Evolutionary conservation across 208 protist genomes (phyloP).

Genomic region (Trypanosoma melophagium): DNA sequence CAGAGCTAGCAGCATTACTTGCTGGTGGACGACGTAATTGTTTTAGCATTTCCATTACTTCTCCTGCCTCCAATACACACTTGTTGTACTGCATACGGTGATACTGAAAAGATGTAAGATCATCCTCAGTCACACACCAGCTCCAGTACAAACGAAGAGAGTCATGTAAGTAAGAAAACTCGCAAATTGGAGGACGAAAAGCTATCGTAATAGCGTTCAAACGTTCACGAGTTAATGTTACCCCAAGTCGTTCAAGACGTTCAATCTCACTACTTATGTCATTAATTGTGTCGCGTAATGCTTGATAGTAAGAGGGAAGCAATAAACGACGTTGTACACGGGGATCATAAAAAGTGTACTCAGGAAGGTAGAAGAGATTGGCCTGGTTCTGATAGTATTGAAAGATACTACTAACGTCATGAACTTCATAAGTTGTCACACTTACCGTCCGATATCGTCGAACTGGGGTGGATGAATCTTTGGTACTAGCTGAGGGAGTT

Average conservation of each 20-base stretch:
- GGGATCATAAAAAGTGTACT: slow-evolving; percentile 67
- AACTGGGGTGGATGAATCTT: neutral
- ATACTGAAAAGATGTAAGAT: slow-evolving; percentile 55
- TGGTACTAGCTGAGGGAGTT: neutral
- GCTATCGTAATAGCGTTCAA: slow-evolving; percentile 35
- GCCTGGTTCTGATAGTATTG: slow-evolving; percentile 45
- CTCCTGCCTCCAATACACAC: slow-evolving; percentile 30
- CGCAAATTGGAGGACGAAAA: slow-evolving; percentile 65
- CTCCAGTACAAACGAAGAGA: slow-evolving; percentile 65
- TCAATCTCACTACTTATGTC: slow-evolving; percentile 57
- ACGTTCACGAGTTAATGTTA: neutral
- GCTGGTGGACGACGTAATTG: slow-evolving; percentile 43
- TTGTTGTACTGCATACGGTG: slow-evolving; percentile 53
- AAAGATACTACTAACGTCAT: slow-evolving; percentile 69
- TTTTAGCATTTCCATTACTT: slow-evolving; percentile 37
- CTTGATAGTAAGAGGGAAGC: slow-evolving; percentile 56
- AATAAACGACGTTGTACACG: slow-evolving; percentile 55
- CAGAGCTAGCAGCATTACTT: neutral
- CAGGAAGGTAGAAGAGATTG: slow-evolving; percentile 56
- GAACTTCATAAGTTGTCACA: slow-evolving; percentile 68
- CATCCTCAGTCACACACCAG: slow-evolving; percentile 64
- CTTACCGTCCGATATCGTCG: slow-evolving; percentile 46
- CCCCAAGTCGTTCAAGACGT: slow-evolving; percentile 33
- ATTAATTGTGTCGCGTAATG: slow-evolving; percentile 48
- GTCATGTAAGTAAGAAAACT: slow-evolving; percentile 62